These are phyloP conservation scores for Plantago ovata DNA, from an alignment of 257 asterid species.

Conservation along the genomic window DNA sequence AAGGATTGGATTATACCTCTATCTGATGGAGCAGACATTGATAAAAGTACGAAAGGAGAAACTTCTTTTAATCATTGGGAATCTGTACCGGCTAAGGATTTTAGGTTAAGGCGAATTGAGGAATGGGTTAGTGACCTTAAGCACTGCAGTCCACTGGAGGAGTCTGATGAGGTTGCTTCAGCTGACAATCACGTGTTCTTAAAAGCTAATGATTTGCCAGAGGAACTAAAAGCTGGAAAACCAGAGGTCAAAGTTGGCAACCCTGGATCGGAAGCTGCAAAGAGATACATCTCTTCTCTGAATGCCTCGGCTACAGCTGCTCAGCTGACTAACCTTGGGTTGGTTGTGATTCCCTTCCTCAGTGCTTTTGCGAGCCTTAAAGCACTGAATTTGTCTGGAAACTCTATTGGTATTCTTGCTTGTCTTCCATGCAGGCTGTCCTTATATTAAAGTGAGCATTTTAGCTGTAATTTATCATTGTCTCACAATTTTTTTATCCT, in stretches of 20 bases:
- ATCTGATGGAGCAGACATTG: conserved; percentile 39
- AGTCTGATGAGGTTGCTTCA: conserved; percentile 33
- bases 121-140: conserved; percentile 87
- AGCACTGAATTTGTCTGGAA: conserved; percentile 88
- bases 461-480: conserved; percentile 14
- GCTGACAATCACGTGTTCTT: conserved; percentile 31
- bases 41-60: conserved; percentile 33
- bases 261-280: conserved; percentile 77
- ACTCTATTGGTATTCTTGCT: conserved; percentile 65
- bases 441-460: too few relatives aligned
- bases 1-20: conserved; percentile 86
- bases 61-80: conserved; percentile 39
- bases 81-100: conserved; percentile 59
- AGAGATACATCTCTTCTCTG: conserved; percentile 77
- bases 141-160: conserved; percentile 56
- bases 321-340: conserved; percentile 83
- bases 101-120: conserved; percentile 66
- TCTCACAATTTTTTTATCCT: conserved; percentile 10
- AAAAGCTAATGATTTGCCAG: conserved; percentile 24
- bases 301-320: conserved; percentile 68
- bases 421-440: not conserved
- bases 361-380: conserved; percentile 77
- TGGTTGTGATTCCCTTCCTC: conserved; percentile 81
- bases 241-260: conserved; percentile 43
- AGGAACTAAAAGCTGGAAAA: conserved; percentile 34